phyloP scores from a whole-genome alignment of 208 protist genomes.

The Trypanosoma melophagium region DNA sequence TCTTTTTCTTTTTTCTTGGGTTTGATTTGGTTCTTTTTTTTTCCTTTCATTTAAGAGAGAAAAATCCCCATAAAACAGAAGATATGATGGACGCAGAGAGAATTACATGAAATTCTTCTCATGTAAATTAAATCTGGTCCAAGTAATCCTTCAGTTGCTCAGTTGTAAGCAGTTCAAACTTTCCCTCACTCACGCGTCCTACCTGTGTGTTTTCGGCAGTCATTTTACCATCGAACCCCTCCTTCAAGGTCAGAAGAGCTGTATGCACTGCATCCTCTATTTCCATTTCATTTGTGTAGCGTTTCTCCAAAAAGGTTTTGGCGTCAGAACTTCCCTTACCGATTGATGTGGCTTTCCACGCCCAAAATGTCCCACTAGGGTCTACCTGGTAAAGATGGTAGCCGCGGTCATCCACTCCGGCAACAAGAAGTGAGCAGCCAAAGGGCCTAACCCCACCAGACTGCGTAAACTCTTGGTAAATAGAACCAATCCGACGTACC shows the following conservation, averaged over 20 bases:
- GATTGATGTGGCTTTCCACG: slow-evolving; percentile 99
- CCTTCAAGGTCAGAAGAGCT: slow-evolving; percentile 98
- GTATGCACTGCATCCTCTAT: slow-evolving; percentile 99
- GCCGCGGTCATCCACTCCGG: slow-evolving; percentile 94
- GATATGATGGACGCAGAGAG: neutral
- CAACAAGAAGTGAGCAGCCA: slow-evolving; percentile 99
- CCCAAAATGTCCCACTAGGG: slow-evolving; percentile 98
- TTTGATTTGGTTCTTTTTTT: no score
- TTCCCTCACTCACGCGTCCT: slow-evolving; percentile 92
- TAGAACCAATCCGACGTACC: slow-evolving; percentile 95
- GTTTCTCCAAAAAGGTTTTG: slow-evolving; percentile 99
- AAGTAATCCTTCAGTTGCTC: slow-evolving; percentile 87
- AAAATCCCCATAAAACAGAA: slow-evolving; percentile 11
- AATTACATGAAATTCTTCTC: slow-evolving; percentile 2
- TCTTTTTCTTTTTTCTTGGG: no score
- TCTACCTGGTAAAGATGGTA: slow-evolving; percentile 99
- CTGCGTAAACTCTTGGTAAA: slow-evolving; percentile 99
- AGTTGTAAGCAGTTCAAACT: slow-evolving; percentile 75
- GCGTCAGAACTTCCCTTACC: slow-evolving; percentile 97
- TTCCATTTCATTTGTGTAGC: slow-evolving; percentile 97
- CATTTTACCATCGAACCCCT: slow-evolving; percentile 96
- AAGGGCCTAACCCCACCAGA: slow-evolving; percentile 99
- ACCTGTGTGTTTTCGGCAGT: slow-evolving; percentile 98
- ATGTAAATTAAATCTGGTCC: slow-evolving; percentile 71
- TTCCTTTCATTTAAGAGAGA: neutral